Evolutionary conservation across 768 basidiomycete species (phyloP), one percentile per base, ranked within the genome.

Genomic region (Russula ochroleuca): DNA sequence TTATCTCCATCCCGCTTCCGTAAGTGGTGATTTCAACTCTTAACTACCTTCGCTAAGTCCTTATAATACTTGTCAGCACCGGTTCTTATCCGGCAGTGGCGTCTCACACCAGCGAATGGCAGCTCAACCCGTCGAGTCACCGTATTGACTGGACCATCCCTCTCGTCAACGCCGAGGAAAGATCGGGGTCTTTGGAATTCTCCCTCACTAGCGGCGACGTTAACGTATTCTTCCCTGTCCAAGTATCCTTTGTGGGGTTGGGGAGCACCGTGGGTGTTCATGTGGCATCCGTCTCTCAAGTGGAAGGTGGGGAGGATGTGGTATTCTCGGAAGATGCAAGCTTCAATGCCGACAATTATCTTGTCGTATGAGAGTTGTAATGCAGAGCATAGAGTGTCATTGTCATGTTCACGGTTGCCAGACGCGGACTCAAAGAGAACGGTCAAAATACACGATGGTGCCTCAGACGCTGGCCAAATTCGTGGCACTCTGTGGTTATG

Each of bases 1-100:
- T 85, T 67, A 92, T 98, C 65, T 87, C 88, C 58, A 96, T 98
- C 69, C 94, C 96, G 28, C 85, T 98, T 52, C 95, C 95, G 90
- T 93, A 75, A 73, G 89, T 83, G 40, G 47, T 64, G 38, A n/a
- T 19, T 53, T 55, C 31, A 41, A 38, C 51, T 15, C 25, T 47
- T 17, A 51, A 35, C 21, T 53, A 21, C 41, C 41, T 55, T 54
- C 21, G 35, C 52, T 51, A 23, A n/a, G 13, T 45, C 21, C 23
- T 61, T 48, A 54, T 53, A 28, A 35, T 38, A 37, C 31, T 53
- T 48, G n/a, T 14, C 65, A 91, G 90, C 6, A 73, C 84, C 51
- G 92, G 92, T 41, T 89, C 90, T 13, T 94, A 92, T 75, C 94
- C 93, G 1, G 88, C 86, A 11, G 88, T 94, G 45, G 81, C 88